phyloP scores from a whole-genome alignment of 2,329 filamentous ascomycete species.

The Curvularia spicifera region DNA sequence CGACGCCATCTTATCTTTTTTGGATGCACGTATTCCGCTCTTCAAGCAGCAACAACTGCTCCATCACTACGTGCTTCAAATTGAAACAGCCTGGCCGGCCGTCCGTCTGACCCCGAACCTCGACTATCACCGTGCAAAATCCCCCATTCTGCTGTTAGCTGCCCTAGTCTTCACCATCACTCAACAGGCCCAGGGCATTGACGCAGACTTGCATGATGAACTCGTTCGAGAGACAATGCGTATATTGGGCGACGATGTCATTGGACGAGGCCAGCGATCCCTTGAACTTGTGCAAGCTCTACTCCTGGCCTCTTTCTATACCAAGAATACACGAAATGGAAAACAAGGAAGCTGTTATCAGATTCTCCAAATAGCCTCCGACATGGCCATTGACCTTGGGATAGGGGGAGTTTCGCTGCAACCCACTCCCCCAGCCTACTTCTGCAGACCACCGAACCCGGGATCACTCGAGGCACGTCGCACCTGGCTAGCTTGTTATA shows the following conservation, averaged over 20 bases:
- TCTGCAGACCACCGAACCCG: slow-evolving; percentile 27
- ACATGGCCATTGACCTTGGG: slow-evolving; percentile 40
- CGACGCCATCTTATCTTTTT: slow-evolving; percentile 26
- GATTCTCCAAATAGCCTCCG: slow-evolving; percentile 34
- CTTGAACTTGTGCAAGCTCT: slow-evolving; percentile 40
- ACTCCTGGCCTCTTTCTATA: slow-evolving; percentile 34
- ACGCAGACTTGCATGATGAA: slow-evolving; percentile 34
- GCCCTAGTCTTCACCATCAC: slow-evolving; percentile 29
- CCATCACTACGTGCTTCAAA: slow-evolving; percentile 21
- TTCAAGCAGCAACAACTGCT: slow-evolving; percentile 32
- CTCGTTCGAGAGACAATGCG: slow-evolving; percentile 32
- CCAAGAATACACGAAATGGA: slow-evolving; percentile 27
- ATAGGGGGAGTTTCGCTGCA: slow-evolving; percentile 33
- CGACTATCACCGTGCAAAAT: slow-evolving; percentile 28
- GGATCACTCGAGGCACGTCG: slow-evolving; percentile 35
- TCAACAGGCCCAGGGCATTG: slow-evolving; percentile 29
- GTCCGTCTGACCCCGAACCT: slow-evolving; percentile 21
- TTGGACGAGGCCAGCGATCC: slow-evolving; percentile 33
- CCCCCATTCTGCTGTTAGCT: slow-evolving; percentile 32
- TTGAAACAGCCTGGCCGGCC: slow-evolving; percentile 31
- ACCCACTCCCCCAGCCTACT: slow-evolving; percentile 34
- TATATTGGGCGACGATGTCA: slow-evolving; percentile 31
- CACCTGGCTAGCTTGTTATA: slow-evolving; percentile 40
- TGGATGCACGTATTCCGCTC: slow-evolving; percentile 30
- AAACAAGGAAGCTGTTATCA: slow-evolving; percentile 35